phyloP scores from a whole-genome alignment of 202 grass and related monocot species.

The Setaria italica region DNA sequence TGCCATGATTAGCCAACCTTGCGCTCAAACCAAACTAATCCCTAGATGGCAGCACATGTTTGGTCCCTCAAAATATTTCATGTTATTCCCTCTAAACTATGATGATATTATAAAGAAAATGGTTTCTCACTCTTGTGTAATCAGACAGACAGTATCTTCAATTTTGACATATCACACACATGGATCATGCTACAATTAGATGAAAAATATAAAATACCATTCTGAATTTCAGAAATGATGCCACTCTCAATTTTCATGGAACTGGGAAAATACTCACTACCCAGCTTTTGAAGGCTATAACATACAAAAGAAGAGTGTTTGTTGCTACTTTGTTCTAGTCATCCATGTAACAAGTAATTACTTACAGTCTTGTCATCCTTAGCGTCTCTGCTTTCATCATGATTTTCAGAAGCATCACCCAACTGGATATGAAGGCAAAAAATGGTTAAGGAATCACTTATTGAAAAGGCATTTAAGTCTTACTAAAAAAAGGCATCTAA shows the following conservation, averaged over 20 bases:
- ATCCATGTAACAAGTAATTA: background rate
- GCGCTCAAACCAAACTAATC: background rate
- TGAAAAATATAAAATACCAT: background rate
- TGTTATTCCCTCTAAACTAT: background rate
- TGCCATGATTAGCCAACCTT: background rate
- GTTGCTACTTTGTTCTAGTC: background rate
- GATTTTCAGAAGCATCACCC: constrained; percentile 28
- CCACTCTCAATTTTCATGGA: constrained; percentile 6
- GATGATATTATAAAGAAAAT: background rate
- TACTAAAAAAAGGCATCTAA: background rate
- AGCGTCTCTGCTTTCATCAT: background rate
- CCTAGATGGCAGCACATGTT: background rate
- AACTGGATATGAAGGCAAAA: constrained; percentile 29
- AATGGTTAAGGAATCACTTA: background rate
- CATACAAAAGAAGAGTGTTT: background rate
- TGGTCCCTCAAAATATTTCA: background rate
- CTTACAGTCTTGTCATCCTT: constrained; percentile 44
- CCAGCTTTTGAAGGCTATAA: constrained; percentile 14
- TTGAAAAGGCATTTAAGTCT: background rate
- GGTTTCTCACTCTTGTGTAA: background rate
- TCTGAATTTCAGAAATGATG: constrained; percentile 6
- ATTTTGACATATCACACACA: background rate
- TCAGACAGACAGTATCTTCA: background rate
- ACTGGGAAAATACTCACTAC: background rate
- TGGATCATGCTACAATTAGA: background rate